Evolutionary conservation across 2,329 filamentous ascomycete genomes (phyloP).

Genomic region (Aspergillus pseudoterreus): DNA sequence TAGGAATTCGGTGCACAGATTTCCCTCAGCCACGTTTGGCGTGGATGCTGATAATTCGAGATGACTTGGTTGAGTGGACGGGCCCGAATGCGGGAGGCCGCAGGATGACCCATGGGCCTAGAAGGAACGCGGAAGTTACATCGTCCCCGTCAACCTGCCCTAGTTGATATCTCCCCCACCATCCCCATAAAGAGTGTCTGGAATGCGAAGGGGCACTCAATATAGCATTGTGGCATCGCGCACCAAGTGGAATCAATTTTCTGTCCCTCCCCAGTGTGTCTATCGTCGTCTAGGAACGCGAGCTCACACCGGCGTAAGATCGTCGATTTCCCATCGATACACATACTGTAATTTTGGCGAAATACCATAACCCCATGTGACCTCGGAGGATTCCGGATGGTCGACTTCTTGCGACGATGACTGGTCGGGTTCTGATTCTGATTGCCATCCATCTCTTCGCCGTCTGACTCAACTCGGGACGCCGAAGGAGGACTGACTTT

Average conservation of each 20-base stretch:
- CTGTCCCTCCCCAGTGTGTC: constrained; percentile 29
- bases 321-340: constrained; percentile 12
- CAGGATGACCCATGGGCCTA: not conserved
- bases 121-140: constrained; percentile 9
- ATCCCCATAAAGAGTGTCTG: too few species aligned
- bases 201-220: too few species aligned
- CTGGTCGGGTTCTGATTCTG: not conserved
- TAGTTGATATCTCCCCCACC: too few species aligned
- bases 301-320: not conserved
- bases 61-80: not conserved
- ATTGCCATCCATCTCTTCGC: not conserved
- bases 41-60: too few species aligned
- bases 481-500: not conserved
- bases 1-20: too few species aligned
- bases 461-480: not conserved
- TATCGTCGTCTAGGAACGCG: not conserved
- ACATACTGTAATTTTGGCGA: constrained; percentile 4
- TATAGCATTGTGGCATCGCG: not conserved
- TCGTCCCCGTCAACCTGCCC: not conserved
- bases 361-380: constrained; percentile 19
- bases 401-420: not conserved
- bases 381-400: constrained; percentile 21
- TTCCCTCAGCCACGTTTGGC: too few species aligned
- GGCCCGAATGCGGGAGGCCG: not conserved
- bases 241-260: constrained; percentile 23